Evolutionary conservation across 208 protist genomes (phyloP).

Genomic region (Giardia duodenalis): DNA sequence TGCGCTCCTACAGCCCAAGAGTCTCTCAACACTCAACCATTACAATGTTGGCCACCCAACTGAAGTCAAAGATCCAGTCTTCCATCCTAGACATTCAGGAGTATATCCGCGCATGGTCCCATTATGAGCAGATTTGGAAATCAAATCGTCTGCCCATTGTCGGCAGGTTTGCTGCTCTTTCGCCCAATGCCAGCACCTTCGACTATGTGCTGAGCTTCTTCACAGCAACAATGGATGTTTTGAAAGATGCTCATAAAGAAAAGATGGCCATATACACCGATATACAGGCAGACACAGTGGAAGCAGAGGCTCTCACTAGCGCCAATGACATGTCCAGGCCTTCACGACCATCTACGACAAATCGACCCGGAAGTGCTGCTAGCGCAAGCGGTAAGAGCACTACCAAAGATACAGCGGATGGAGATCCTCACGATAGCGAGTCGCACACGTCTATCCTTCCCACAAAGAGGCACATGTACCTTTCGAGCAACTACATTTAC

Average conservation of each 20-base stretch:
- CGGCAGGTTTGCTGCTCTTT: neutral
- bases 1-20: neutral
- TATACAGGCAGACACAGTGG: neutral
- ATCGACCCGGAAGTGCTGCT: neutral
- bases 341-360: neutral
- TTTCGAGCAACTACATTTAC: neutral
- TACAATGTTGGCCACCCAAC: neutral
- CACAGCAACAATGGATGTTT: neutral
- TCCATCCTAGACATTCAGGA: neutral
- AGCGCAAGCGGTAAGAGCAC: neutral
- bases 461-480: neutral
- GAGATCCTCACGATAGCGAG: neutral
- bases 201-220: slow-evolving; percentile 1
- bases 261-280: neutral
- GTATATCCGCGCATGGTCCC: neutral
- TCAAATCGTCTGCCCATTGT: neutral
- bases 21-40: neutral
- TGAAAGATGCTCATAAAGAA: neutral
- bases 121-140: neutral
- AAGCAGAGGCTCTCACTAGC: neutral
- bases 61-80: neutral
- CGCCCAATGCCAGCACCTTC: neutral
- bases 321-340: too few relatives aligned
- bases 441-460: neutral
- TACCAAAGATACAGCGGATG: neutral